phyloP scores from a whole-genome alignment of 1,139 yeast genomes.

The Kurtzmaniella natalensis region DNA sequence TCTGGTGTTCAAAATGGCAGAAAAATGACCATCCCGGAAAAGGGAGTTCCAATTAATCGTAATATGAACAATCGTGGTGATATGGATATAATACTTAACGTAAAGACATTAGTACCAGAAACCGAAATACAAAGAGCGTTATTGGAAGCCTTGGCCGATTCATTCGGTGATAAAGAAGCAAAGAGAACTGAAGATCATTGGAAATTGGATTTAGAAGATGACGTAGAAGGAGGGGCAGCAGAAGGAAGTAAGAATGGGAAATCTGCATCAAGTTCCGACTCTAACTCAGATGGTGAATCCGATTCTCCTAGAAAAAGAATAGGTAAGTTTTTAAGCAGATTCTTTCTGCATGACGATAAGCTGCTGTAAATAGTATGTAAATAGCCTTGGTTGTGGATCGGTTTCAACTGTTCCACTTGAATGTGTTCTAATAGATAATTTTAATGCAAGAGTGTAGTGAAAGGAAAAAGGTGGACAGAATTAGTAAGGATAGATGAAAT shows the following conservation, averaged over 20 bases:
- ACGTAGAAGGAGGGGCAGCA: constrained; percentile 11
- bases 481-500: too few species aligned
- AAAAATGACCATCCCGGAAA: constrained; percentile 71
- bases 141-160: constrained; percentile 91
- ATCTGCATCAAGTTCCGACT: constrained; percentile 48
- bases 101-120: constrained; percentile 68
- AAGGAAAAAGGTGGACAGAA: too few species aligned
- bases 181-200: constrained; percentile 61
- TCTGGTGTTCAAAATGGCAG: constrained; percentile 82
- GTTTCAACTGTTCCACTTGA: too few species aligned
- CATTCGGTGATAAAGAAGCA: constrained; percentile 76
- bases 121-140: constrained; percentile 90
- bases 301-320: constrained; percentile 26
- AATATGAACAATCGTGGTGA: constrained; percentile 68
- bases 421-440: too few species aligned
- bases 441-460: too few species aligned
- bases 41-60: constrained; percentile 76
- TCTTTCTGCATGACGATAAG: constrained; percentile 51
- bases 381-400: too few species aligned
- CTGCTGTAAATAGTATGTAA: constrained; percentile 9
- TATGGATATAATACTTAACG: constrained; percentile 69
- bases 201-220: constrained; percentile 39
- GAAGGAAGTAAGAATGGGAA: constrained; percentile 29
- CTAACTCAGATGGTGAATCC: not conserved
- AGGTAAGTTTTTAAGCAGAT: constrained; percentile 58